Percentiles rank a stretch among this genome's conserved stretches.
phyloP scores from a whole-genome alignment of 2,329 filamentous ascomycete species.

The Pseudocercospora crystallina region DNA sequence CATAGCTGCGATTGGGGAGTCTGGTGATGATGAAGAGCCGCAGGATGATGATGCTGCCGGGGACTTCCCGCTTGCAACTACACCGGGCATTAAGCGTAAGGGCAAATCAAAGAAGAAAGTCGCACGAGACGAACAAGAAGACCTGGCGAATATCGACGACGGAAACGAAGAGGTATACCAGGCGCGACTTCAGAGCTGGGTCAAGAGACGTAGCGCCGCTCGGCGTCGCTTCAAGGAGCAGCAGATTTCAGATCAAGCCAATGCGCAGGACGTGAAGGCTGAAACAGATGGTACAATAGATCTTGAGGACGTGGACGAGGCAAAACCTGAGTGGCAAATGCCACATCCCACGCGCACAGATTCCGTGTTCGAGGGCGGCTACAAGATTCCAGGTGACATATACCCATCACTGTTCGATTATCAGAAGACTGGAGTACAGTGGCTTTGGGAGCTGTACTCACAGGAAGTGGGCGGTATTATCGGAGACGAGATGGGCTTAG shows the following conservation, averaged over 20 bases:
- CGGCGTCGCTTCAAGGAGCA: conserved; percentile 42
- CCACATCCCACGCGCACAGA: conserved; percentile 82
- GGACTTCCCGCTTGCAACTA: conserved; percentile 37
- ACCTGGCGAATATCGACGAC: conserved; percentile 73
- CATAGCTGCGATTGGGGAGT: conserved; percentile 40
- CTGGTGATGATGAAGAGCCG: conserved; percentile 37
- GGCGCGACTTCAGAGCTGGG: conserved; percentile 72
- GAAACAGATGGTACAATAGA: conserved; percentile 38
- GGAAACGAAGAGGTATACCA: conserved; percentile 83
- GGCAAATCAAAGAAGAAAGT: conserved; percentile 27
- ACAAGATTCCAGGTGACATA: conserved; percentile 87
- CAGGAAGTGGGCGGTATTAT: conserved; percentile 92
- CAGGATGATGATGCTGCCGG: conserved; percentile 41
- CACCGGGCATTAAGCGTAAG: conserved; percentile 42
- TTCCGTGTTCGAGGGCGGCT: conserved; percentile 69
- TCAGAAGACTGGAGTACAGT: conserved; percentile 94
- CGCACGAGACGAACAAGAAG: conserved; percentile 44
- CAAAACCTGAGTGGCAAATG: conserved; percentile 71
- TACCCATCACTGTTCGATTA: conserved; percentile 92
- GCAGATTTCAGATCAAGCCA: conserved; percentile 15
- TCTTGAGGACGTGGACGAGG: conserved; percentile 35
- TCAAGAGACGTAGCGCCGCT: conserved; percentile 61
- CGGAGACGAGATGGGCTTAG: conserved; percentile 98
- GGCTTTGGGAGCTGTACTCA: conserved; percentile 88
- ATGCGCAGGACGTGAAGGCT: conserved; percentile 15